These are phyloP conservation scores for Ensete glaucum DNA, from an alignment of 176 grass and related monocot species.

Conservation along the genomic window DNA sequence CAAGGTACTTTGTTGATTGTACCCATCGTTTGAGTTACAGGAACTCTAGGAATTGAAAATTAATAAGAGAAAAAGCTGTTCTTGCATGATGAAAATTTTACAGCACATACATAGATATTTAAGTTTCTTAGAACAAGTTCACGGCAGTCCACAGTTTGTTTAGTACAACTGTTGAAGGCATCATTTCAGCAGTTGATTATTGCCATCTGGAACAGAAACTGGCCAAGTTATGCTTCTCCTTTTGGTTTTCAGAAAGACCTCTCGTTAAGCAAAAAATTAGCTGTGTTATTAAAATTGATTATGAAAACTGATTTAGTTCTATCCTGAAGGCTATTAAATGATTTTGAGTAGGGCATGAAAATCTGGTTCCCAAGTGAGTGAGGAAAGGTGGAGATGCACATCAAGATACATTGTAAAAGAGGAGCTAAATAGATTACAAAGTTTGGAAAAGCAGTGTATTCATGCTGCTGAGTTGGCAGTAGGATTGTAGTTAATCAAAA, in stretches of 20 bases:
- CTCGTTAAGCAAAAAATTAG: conserved; percentile 14
- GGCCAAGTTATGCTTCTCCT: not conserved
- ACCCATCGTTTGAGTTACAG: not conserved
- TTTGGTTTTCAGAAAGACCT: not conserved
- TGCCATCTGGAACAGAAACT: not conserved
- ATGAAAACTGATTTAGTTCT: not conserved
- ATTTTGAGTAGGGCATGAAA: not conserved
- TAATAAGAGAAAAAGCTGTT: not conserved
- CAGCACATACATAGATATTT: not conserved
- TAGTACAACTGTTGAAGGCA: not conserved
- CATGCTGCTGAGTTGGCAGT: not conserved
- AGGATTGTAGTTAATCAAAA: not conserved
- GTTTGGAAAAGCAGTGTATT: not conserved
- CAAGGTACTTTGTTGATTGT: conserved; percentile 35
- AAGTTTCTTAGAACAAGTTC: no score
- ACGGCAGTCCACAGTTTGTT: no score
- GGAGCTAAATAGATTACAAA: not conserved
- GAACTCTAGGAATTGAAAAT: no score
- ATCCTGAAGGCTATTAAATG: not conserved
- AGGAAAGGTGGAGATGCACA: not conserved
- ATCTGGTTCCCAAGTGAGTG: not conserved
- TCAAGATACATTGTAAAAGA: not conserved
- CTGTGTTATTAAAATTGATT: not conserved
- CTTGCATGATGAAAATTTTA: not conserved
- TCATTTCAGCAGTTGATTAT: not conserved